Conservation (phyloP, 139 green algal genomes). For the Edaphochlamys debaryana region DNA sequence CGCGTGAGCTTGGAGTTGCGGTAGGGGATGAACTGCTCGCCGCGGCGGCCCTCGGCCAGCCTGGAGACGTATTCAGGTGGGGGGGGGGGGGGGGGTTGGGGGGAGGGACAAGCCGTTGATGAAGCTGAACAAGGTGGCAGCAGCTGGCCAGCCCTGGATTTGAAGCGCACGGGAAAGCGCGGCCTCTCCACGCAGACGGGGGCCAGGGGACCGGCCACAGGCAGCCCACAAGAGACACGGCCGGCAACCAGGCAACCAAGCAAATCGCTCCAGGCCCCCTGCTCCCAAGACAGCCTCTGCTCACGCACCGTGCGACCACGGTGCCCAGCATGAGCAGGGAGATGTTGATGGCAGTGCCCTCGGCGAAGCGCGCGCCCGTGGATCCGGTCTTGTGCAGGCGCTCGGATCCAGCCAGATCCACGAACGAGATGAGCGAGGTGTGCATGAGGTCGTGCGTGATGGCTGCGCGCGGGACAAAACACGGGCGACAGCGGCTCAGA, state of each 20-base stretch:
- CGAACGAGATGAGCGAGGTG: slow-evolving; percentile 52
- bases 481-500: too few species aligned
- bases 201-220: too few species aligned
- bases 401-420: slow-evolving; percentile 69
- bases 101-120: too few species aligned
- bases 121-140: too few species aligned
- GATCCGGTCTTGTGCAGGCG: slow-evolving; percentile 50
- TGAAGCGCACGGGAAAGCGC: too few species aligned
- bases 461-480: background rate
- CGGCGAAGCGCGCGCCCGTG: slow-evolving; percentile 46
- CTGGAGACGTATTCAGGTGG: background rate
- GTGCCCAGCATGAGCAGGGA: slow-evolving; percentile 62
- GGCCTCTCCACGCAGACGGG: too few species aligned
- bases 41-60: slow-evolving; percentile 43
- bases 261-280: too few species aligned
- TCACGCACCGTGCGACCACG: slow-evolving; percentile 48
- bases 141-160: too few species aligned
- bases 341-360: slow-evolving; percentile 67
- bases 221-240: too few species aligned
- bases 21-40: slow-evolving; percentile 68
- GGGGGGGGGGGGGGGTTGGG: background rate
- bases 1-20: slow-evolving; percentile 78
- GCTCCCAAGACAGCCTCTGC: background rate
- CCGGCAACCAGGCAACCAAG: too few species aligned
- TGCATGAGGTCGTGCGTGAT: slow-evolving; percentile 5